These are phyloP conservation scores for Glutinoglossum americanum DNA, from an alignment of 495 filamentous ascomycete genomes.

Conservation along the genomic window DNA sequence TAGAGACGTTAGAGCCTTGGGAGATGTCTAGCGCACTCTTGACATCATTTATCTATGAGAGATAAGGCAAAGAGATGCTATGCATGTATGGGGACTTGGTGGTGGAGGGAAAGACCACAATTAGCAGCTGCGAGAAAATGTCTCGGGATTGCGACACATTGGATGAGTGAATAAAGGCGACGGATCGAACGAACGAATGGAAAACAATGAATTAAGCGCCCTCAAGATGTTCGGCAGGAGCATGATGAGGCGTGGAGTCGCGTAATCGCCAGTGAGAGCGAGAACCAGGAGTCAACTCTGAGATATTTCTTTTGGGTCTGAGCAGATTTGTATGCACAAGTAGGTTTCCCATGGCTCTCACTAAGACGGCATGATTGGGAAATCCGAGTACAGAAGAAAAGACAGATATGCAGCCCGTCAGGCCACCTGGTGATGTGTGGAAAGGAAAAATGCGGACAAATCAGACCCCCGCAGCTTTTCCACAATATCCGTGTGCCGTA, in stretches of 20 bases:
- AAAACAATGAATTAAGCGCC: neutral
- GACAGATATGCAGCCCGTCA: neutral
- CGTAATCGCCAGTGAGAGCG: neutral
- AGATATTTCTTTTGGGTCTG: too few relatives aligned
- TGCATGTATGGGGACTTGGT: neutral
- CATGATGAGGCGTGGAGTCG: neutral
- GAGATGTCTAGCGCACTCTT: too few relatives aligned
- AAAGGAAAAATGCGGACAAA: neutral
- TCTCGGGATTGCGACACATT: neutral
- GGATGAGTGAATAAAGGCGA: neutral
- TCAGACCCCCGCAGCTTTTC: neutral
- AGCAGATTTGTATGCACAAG: too few relatives aligned
- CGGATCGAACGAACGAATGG: neutral
- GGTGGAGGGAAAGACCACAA: neutral
- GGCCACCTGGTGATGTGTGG: neutral
- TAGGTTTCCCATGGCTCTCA: too few relatives aligned
- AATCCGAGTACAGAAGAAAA: neutral
- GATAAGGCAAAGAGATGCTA: neutral
- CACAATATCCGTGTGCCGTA: neutral
- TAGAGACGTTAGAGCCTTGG: too few relatives aligned
- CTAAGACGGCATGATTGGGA: neutral
- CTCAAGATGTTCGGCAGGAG: too few relatives aligned
- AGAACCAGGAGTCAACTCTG: neutral
- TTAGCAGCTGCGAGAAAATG: neutral
- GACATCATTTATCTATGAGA: neutral